These are phyloP conservation scores for Barnettozyma sp. DNA, from an alignment of 805 yeast species.

Conservation along the genomic window DNA sequence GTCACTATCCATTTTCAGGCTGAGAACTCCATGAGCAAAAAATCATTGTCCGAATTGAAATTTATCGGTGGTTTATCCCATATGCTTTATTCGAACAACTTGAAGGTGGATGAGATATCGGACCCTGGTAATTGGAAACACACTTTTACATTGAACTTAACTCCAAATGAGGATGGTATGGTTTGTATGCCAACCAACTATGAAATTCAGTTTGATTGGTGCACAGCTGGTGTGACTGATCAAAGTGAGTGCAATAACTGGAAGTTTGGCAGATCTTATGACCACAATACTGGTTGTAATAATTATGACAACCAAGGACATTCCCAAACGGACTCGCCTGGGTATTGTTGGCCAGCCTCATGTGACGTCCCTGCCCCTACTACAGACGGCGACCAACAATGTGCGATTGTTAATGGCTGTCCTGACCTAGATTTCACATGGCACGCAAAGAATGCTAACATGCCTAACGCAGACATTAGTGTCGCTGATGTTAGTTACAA, in stretches of 20 bases:
- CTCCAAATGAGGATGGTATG: conserved; percentile 1
- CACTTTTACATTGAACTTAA: conserved; percentile 6
- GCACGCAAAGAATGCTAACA: not conserved
- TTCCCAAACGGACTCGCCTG: conserved; percentile 19
- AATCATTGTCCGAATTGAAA: conserved; percentile 12
- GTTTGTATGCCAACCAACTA: conserved; percentile 9
- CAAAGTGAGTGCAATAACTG: conserved; percentile 16
- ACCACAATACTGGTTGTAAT: conserved; percentile 20
- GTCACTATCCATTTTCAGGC: conserved; percentile 9
- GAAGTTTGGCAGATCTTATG: conserved; percentile 19
- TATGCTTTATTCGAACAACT: conserved; percentile 9
- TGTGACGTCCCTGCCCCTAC: conserved; percentile 14
- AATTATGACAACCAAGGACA: conserved; percentile 17
- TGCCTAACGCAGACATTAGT: conserved; percentile 1
- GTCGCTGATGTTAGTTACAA: conserved; percentile 5
- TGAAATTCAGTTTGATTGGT: conserved; percentile 15
- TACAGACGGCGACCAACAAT: not conserved
- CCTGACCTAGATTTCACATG: conserved; percentile 2
- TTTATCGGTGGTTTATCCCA: conserved; percentile 9
- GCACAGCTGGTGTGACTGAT: conserved; percentile 13
- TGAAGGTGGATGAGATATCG: conserved; percentile 4
- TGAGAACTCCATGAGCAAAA: conserved; percentile 5
- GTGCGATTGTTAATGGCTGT: not conserved
- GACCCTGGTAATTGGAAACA: conserved; percentile 11
- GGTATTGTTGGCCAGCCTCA: conserved; percentile 19